These are phyloP conservation scores for Begonia fuchsioides DNA, from an alignment of 306 rosid species.

Conservation along the genomic window DNA sequence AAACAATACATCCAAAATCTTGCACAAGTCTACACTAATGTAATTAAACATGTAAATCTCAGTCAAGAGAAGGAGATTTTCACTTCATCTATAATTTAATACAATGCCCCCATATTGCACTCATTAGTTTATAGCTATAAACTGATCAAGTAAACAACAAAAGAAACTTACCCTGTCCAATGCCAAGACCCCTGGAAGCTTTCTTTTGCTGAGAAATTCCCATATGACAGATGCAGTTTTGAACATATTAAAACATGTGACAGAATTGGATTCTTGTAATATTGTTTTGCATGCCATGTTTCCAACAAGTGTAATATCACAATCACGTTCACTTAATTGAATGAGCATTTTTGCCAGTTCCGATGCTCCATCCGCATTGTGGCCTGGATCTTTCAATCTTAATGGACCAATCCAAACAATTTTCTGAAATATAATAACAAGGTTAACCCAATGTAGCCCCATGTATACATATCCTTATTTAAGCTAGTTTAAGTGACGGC, in stretches of 20 bases:
- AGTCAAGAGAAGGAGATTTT: too few relatives aligned
- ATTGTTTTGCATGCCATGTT: constrained; percentile 38
- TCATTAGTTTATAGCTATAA: constrained; percentile 1
- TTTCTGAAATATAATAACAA: constrained; percentile 24
- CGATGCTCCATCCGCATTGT: constrained; percentile 33
- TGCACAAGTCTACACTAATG: too few relatives aligned
- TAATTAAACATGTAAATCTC: too few relatives aligned
- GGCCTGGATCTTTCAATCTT: constrained; percentile 30
- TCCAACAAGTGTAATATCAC: constrained; percentile 60
- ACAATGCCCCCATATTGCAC: too few relatives aligned
- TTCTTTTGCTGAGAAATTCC: constrained; percentile 86
- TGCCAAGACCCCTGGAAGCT: constrained; percentile 72
- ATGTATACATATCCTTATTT: too few relatives aligned
- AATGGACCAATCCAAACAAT: constrained; percentile 77
- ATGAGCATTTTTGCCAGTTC: constrained; percentile 47
- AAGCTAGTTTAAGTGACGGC: too few relatives aligned
- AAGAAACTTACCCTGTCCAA: constrained; percentile 49
- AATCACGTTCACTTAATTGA: constrained; percentile 30
- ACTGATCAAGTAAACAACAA: constrained; percentile 2
- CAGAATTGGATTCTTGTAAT: constrained; percentile 30
- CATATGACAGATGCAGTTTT: constrained; percentile 73
- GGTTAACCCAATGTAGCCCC: too few relatives aligned
- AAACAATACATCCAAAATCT: too few relatives aligned
- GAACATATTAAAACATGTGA: constrained; percentile 27
- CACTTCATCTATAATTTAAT: too few relatives aligned